Conservation (phyloP, 2,329 filamentous ascomycete genomes). For the Fusarium sp. region DNA sequence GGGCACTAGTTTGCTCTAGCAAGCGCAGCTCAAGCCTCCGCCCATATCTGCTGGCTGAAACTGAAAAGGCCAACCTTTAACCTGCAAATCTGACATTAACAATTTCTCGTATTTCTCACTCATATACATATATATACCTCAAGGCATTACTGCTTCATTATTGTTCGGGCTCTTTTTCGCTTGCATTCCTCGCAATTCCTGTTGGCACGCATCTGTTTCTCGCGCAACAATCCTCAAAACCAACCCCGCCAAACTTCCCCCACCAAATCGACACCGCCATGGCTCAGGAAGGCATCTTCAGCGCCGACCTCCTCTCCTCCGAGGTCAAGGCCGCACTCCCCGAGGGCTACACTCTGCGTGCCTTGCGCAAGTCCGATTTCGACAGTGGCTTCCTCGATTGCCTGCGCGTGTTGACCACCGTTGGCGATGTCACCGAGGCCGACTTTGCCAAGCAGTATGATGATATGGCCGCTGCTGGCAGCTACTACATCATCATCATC, state of each 20-base stretch:
- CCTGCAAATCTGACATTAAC: conserved; percentile 23
- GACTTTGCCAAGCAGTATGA: conserved; percentile 83
- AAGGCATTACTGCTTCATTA: background rate
- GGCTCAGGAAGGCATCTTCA: conserved; percentile 73
- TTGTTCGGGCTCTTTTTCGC: conserved; percentile 2
- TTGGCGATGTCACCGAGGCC: conserved; percentile 82
- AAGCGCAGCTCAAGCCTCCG: conserved; percentile 22
- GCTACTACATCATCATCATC: conserved; percentile 88
- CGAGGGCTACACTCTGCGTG: conserved; percentile 81
- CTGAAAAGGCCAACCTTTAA: conserved; percentile 12
- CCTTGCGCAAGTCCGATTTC: conserved; percentile 82
- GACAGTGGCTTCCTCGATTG: conserved; percentile 87
- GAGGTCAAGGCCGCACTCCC: conserved; percentile 77
- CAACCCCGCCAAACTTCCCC: conserved; percentile 12
- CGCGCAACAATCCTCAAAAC: conserved; percentile 27
- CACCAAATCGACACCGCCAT: conserved; percentile 42
- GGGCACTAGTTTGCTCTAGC: conserved; percentile 9
- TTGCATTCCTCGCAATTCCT: background rate
- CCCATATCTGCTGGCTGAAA: conserved; percentile 18
- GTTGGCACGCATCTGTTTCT: conserved; percentile 13
- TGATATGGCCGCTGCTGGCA: conserved; percentile 77
- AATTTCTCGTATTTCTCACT: conserved; percentile 1
- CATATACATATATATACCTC: conserved; percentile 3
- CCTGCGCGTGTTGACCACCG: conserved; percentile 88
- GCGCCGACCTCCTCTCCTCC: conserved; percentile 77